Percentiles rank a stretch among this genome's conserved stretches.
Evolutionary conservation across 2,329 filamentous ascomycete species (phyloP).

Genomic region (Aspergillus jensenii): DNA sequence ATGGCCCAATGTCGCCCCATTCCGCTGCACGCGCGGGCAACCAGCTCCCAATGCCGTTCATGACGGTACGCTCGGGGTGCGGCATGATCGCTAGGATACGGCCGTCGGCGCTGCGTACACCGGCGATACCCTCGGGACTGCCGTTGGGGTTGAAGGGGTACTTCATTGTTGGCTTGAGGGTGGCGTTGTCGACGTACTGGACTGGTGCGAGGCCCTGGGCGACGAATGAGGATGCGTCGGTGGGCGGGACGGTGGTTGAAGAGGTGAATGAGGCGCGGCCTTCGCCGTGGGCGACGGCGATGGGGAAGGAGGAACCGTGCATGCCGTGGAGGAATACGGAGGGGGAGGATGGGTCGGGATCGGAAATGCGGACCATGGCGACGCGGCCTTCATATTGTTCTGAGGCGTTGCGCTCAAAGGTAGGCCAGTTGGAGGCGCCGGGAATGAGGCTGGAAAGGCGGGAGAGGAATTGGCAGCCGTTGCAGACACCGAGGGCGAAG

Average conservation of each 20-base stretch:
- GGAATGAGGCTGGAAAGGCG: slow-evolving; percentile 81
- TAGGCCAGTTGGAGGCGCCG: slow-evolving; percentile 78
- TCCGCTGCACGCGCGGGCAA: slow-evolving; percentile 62
- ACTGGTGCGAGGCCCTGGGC: slow-evolving; percentile 71
- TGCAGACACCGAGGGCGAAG: slow-evolving; percentile 92
- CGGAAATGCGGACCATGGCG: slow-evolving; percentile 77
- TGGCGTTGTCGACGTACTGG: slow-evolving; percentile 81
- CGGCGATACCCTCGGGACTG: slow-evolving; percentile 76
- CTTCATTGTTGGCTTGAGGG: slow-evolving; percentile 66
- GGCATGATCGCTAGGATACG: slow-evolving; percentile 89
- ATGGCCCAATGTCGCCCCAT: slow-evolving; percentile 82
- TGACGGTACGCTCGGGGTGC: slow-evolving; percentile 84
- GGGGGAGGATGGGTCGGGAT: slow-evolving; percentile 55
- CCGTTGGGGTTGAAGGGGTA: slow-evolving; percentile 94
- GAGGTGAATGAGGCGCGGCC: slow-evolving; percentile 73
- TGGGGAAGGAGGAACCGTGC: slow-evolving; percentile 76
- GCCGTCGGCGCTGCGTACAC: slow-evolving; percentile 73
- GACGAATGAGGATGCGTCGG: slow-evolving; percentile 52
- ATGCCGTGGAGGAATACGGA: slow-evolving; percentile 92
- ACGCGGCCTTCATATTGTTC: slow-evolving; percentile 89
- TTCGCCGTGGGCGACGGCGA: slow-evolving; percentile 88
- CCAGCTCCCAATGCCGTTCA: slow-evolving; percentile 76
- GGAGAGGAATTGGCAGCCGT: slow-evolving; percentile 93
- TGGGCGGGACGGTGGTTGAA: slow-evolving; percentile 31
- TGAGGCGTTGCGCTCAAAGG: slow-evolving; percentile 78